A percentile compares a stretch with the other conserved stretches of the same genome.
phyloP scores from a whole-genome alignment of 2,329 filamentous ascomycete genomes.

The Trichophyton rubrum region DNA sequence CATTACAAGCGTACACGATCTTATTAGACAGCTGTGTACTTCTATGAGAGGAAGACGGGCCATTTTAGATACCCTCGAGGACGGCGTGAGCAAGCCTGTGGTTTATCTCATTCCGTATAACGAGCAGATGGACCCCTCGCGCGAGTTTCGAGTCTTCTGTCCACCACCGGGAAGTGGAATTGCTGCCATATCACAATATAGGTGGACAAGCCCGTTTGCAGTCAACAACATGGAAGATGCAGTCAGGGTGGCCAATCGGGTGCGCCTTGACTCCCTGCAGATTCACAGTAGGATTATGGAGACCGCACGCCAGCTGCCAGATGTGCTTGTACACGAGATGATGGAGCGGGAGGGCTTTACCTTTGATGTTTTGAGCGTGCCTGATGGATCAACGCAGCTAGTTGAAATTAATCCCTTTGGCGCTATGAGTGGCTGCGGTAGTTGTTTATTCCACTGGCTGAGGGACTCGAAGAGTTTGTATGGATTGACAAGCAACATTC shows the following conservation, averaged over 20 bases:
- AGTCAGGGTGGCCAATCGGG: background rate
- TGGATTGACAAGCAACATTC: constrained; percentile 12
- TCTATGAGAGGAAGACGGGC: constrained; percentile 29
- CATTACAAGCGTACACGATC: constrained; percentile 22
- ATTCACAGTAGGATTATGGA: background rate
- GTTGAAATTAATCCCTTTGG: constrained; percentile 39
- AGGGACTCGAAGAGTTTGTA: constrained; percentile 29
- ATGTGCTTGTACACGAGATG: constrained; percentile 20
- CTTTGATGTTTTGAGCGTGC: constrained; percentile 34
- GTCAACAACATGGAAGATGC: background rate
- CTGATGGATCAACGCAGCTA: constrained; percentile 20
- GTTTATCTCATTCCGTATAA: constrained; percentile 35
- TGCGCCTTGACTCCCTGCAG: background rate
- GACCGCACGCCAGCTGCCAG: background rate
- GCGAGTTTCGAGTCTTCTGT: constrained; percentile 37
- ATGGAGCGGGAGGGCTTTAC: constrained; percentile 28
- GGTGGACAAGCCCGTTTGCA: background rate
- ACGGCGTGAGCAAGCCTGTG: constrained; percentile 14
- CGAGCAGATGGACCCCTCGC: constrained; percentile 24
- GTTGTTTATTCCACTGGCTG: constrained; percentile 38
- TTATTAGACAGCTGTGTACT: constrained; percentile 29
- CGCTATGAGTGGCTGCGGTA: constrained; percentile 33
- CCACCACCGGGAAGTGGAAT: constrained; percentile 18
- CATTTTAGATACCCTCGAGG: constrained; percentile 19
- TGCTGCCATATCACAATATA: background rate